Percentiles rank a stretch among this genome's conserved stretches.
These are phyloP conservation scores for Crucihimalaya himalaica DNA, from an alignment of 345 rosid species.

Conservation along the genomic window DNA sequence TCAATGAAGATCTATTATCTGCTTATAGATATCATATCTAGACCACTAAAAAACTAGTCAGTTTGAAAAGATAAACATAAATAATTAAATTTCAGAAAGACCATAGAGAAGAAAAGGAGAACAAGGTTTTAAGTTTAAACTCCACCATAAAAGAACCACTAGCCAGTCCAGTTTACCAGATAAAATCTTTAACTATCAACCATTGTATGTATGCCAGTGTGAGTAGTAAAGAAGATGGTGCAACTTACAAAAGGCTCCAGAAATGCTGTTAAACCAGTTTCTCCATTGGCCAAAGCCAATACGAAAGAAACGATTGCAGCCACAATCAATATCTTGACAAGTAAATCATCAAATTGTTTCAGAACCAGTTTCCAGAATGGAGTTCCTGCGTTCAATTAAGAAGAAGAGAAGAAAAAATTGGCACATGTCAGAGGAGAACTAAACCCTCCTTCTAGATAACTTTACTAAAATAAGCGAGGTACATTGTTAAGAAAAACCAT, in stretches of 20 bases:
- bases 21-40: slow-evolving; percentile 1
- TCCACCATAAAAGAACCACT: slow-evolving; percentile 1
- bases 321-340: slow-evolving; percentile 94
- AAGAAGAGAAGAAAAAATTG: slow-evolving; percentile 19
- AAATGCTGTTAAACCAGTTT: slow-evolving; percentile 94
- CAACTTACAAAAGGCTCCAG: slow-evolving; percentile 97
- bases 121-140: slow-evolving; percentile 9
- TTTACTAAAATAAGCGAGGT: not conserved
- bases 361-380: slow-evolving; percentile 96
- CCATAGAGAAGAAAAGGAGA: not conserved
- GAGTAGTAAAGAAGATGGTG: slow-evolving; percentile 26
- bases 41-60: slow-evolving; percentile 4
- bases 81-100: not conserved
- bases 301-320: slow-evolving; percentile 84
- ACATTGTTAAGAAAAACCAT: slow-evolving; percentile 14
- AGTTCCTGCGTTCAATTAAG: slow-evolving; percentile 63
- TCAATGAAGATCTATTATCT: not conserved
- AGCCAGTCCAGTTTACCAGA: slow-evolving; percentile 10
- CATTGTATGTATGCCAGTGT: not conserved
- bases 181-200: not conserved
- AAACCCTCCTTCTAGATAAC: not conserved
- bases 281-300: slow-evolving; percentile 93
- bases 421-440: not conserved
- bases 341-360: slow-evolving; percentile 98
- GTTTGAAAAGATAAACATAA: slow-evolving; percentile 2